These are phyloP conservation scores for Chrysochromulina parva DNA, from an alignment of 78 protist species.

Conservation along the genomic window DNA sequence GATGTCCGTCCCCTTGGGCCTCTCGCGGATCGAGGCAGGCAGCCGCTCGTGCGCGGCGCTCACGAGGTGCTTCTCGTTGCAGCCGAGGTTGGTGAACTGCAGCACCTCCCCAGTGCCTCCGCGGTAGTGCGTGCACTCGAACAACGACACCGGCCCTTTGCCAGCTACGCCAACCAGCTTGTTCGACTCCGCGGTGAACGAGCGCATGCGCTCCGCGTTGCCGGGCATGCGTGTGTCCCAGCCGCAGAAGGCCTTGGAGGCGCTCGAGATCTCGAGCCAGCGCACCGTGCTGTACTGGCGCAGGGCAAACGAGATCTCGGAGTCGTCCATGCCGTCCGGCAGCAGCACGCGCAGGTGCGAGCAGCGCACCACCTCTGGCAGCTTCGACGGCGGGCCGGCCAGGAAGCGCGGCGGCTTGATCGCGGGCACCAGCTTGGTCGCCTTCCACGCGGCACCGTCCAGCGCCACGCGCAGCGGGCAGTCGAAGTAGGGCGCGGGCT, in stretches of 20 bases:
- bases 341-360: conserved; percentile 24
- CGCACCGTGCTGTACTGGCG: not conserved
- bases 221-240: conserved; percentile 23
- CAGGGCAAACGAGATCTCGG: not conserved
- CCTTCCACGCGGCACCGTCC: not conserved
- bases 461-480: conserved; percentile 1
- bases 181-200: not conserved
- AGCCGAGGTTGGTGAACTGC: conserved; percentile 4
- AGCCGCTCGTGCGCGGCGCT: not conserved
- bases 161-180: not conserved
- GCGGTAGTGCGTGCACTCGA: conserved; percentile 1
- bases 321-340: conserved; percentile 4
- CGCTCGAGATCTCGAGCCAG: not conserved
- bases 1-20: not conserved
- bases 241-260: not conserved
- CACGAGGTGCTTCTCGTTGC: not conserved
- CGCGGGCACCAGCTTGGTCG: not conserved
- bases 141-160: not conserved
- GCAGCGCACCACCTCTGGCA: not conserved
- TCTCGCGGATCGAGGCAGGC: not conserved
- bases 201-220: not conserved
- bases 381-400: not conserved
- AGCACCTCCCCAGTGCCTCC: conserved; percentile 10
- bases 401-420: not conserved
- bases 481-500: not conserved